Evolutionary conservation across 495 filamentous ascomycete species (phyloP).

Genomic region (Hyaloscypha variabilis): DNA sequence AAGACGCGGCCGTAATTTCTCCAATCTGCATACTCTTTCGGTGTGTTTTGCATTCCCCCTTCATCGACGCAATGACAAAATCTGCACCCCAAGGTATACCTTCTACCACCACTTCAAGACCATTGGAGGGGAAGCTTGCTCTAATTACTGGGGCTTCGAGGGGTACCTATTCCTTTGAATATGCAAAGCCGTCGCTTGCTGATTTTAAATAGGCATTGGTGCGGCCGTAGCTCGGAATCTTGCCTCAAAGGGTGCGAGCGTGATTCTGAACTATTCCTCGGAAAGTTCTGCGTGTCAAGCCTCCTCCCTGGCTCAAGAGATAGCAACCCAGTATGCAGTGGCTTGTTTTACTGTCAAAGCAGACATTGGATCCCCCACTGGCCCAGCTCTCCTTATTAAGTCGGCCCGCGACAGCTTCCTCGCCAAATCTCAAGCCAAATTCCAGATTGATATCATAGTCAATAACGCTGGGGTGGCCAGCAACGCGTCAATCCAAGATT

Average conservation of each 20-base stretch:
- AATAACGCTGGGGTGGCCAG: constrained; percentile 81
- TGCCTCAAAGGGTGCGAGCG: constrained; percentile 68
- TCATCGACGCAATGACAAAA: background rate
- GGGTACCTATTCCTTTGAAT: constrained; percentile 48
- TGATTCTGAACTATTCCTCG: constrained; percentile 75
- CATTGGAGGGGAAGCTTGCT: constrained; percentile 69
- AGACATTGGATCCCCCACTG: constrained; percentile 44
- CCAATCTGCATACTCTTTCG: no score
- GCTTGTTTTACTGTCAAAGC: constrained; percentile 41
- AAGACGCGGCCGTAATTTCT: no score
- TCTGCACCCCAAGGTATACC: background rate
- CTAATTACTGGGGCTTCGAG: constrained; percentile 77
- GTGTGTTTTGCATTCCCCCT: background rate
- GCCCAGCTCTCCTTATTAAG: constrained; percentile 39
- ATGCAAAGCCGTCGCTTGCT: background rate
- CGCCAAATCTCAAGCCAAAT: constrained; percentile 30
- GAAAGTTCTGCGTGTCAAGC: constrained; percentile 48
- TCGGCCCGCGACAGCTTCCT: constrained; percentile 34
- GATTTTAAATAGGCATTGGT: constrained; percentile 68
- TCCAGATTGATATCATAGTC: constrained; percentile 84
- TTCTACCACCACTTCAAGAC: constrained; percentile 1
- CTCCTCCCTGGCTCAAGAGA: constrained; percentile 39
- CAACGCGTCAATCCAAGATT: constrained; percentile 61
- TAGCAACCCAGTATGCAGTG: constrained; percentile 37
- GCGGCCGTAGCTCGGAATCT: constrained; percentile 79